Base-by-base conservation (phyloP, 2,329 filamentous ascomycete species). In the Knoxdaviesia capensis region DNA sequence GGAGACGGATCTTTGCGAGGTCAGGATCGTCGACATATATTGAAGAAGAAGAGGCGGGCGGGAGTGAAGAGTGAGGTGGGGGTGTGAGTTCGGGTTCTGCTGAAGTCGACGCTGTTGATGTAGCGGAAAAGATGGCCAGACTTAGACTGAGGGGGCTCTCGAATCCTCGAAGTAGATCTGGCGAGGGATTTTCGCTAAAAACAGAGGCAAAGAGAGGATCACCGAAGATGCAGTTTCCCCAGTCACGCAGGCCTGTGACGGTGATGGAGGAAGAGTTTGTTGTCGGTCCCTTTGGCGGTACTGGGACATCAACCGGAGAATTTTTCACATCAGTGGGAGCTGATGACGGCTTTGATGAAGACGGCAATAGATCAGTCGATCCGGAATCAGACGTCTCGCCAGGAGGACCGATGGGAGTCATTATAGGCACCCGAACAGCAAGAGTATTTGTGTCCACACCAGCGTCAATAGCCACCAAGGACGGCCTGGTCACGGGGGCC, bases 171-270 rank as follows among this genome's bases (percentile, higher is more conserved):
- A 69, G 53, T 33, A 74, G 66, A 0, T 62, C 59, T 8, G 57
- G 49, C 5, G 58, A 63, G 0, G 64, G 59, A 11, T 58, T 52
- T 9, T 63, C 59, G 48, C 58, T 61, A 48, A 76, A 71, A 6
- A 60, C 59, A 3, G 57, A 59, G 3, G 66, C 61, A 40, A 78
- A 58, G 3, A 77, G 51, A 0, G 72, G 71, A 46, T 77, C 74
- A 7, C 72, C 73, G 47, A 77, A 77, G 7, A 75, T 48, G 37
- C 67, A 66, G 44, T 65, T 67, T 45, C 67, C 67, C 72, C 72
- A 77, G 54, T 72, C 68, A 32, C 61, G 60, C n/a, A 77, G 52
- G 0, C 71, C 71, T 0, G 61, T 66, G 9, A 74, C 52, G 28
- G 50, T 51, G 9, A 65, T 53, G 1, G 46, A 43, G 3, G 41